phyloP scores from a whole-genome alignment of 2,329 filamentous ascomycete genomes.

The Xylaria sp. region DNA sequence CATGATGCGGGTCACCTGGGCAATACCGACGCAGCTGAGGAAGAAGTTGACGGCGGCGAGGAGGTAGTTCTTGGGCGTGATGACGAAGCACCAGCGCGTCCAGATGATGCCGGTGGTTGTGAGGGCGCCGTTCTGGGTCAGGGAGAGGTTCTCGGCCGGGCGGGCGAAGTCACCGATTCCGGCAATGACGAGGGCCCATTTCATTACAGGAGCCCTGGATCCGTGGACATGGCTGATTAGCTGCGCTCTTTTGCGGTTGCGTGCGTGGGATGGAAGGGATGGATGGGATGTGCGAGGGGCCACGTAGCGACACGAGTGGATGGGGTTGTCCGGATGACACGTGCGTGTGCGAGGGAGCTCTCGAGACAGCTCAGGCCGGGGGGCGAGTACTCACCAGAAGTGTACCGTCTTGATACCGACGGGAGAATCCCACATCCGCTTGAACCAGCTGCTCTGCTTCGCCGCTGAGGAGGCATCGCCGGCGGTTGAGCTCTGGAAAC shows the following conservation, averaged over 20 bases:
- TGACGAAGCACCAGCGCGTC: conserved; percentile 98
- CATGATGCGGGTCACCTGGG: conserved; percentile 75
- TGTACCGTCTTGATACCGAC: conserved; percentile 89
- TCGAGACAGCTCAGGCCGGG: not conserved
- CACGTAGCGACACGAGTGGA: not conserved
- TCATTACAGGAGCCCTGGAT: conserved; percentile 87
- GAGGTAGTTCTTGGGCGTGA: conserved; percentile 89
- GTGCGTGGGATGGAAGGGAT: not conserved
- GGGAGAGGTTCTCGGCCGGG: conserved; percentile 84
- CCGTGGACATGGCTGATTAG: not conserved
- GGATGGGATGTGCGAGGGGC: not conserved
- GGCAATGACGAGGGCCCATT: conserved; percentile 91
- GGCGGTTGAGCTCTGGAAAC: conserved; percentile 64
- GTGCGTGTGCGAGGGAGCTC: not conserved
- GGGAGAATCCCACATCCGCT: conserved; percentile 78
- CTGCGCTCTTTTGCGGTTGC: not conserved
- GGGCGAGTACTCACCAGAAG: conserved; percentile 67
- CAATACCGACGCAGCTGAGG: conserved; percentile 78
- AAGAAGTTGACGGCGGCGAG: conserved; percentile 98
- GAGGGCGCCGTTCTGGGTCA: conserved; percentile 87
- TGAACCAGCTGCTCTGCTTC: conserved; percentile 54
- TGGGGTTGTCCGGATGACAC: not conserved
- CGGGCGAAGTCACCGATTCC: conserved; percentile 88
- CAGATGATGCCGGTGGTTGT: conserved; percentile 91
- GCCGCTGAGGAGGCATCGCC: conserved; percentile 35